Conservation (phyloP, 129 eudicot species). For the Solidago caesia region DNA sequence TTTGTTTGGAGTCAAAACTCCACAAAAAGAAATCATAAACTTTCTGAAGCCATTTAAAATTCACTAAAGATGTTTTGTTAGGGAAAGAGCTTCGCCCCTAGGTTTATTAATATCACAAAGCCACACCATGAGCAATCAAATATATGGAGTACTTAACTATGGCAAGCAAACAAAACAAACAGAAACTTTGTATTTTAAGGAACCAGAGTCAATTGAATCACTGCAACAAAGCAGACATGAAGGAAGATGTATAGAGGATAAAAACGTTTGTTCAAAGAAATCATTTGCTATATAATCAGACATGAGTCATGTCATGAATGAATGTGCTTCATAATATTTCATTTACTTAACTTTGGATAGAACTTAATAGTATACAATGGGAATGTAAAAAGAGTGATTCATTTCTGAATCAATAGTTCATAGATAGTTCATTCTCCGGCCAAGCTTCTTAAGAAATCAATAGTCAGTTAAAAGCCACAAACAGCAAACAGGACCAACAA, state of each 20-base stretch:
- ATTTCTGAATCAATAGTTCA: no score
- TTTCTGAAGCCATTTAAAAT: no score
- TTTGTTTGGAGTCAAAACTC: no score
- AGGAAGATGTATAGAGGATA: not conserved
- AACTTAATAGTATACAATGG: not conserved
- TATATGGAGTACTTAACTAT: not conserved
- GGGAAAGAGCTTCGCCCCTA: no score
- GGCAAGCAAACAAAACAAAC: not conserved
- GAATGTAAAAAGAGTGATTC: no score
- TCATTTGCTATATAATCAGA: not conserved
- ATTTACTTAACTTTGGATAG: not conserved
- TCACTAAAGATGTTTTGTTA: no score
- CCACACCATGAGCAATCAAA: not conserved
- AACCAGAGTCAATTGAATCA: not conserved
- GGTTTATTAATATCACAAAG: not conserved
- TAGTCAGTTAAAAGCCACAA: no score
- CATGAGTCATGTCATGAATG: constrained; percentile 9
- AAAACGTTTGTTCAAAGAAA: not conserved
- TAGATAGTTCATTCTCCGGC: no score
- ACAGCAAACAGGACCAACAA: no score
- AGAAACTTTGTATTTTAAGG: not conserved
- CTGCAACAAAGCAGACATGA: not conserved
- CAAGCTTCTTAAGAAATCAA: no score
- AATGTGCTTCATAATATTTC: not conserved
- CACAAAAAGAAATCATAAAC: no score